Base-by-base conservation (phyloP, 2,329 filamentous ascomycete species). In the Venturia asperata region DNA sequence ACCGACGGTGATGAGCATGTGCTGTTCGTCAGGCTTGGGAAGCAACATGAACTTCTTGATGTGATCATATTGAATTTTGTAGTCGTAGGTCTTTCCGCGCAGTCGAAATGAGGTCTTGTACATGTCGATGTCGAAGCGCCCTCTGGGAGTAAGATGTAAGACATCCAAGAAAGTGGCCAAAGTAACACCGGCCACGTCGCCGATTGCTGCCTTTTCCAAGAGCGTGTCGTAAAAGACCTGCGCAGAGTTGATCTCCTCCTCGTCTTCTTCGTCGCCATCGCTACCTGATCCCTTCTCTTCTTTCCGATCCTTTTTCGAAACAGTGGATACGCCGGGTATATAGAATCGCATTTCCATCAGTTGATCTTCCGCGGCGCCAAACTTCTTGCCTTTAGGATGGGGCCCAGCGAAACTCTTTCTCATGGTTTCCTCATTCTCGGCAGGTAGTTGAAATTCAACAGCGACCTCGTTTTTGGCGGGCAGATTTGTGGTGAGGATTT, bases 31-130 rank as follows among this genome's bases (percentile, higher is more conserved):
- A n/a, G 94, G 94, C 80, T 99, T 99, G 61, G 94, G 94, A 6
- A 99, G 86, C 39, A 97, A 85, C 87, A 99, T 97, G 75, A 97
- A 97, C 77, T 97, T 97, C 82, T 99, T 99, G 79, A 97, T 92
- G 62, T 88, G 87, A 66, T 97, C 91, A 78, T 97, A 99, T 76
- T 97, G 92, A 70, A 99, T 97, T 84, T 99, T 99, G 86, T 99
- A 99, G 80, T 99, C 95, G 81, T 99, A 99, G 30, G 94, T 99
- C 80, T 99, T 99, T 73, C 94, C 94, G 69, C 94, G 93, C 68
- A 99, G 84, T 68, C 94, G 89, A 84, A 99, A 97, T 1, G 94
- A 97, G 19, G 87, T 88, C 77, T 97, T 94, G 83, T 99, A 99
- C 89, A 99, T 96, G 77, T 99, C 94, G 79, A 99, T 96, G 76